phyloP scores from a whole-genome alignment of 495 filamentous ascomycete species.

The Cenococcum geophilum region DNA sequence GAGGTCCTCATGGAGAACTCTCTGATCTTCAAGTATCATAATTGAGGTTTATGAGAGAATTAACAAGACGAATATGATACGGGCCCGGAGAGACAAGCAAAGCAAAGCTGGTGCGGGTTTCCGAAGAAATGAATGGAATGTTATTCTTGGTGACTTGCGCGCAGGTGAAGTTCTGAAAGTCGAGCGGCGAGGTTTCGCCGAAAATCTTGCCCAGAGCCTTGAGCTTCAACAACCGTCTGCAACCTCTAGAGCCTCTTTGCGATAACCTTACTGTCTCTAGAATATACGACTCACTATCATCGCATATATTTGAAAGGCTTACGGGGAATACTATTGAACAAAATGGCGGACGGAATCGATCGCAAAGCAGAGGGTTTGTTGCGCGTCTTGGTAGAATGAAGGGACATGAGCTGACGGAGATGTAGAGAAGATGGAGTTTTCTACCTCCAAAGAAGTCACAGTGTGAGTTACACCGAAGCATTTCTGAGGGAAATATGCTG shows the following conservation, averaged over 20 bases:
- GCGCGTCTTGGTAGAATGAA: too few relatives aligned
- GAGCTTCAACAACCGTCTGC: neutral
- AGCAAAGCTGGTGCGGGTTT: too few relatives aligned
- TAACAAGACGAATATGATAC: too few relatives aligned
- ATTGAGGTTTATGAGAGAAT: neutral
- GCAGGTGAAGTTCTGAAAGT: too few relatives aligned
- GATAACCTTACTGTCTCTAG: neutral
- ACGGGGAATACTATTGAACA: slow-evolving; percentile 1
- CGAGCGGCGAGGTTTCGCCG: too few relatives aligned
- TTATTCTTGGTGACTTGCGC: too few relatives aligned
- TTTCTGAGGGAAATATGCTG: neutral
- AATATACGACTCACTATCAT: neutral
- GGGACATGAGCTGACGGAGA: neutral
- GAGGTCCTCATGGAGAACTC: slow-evolving; percentile 89
- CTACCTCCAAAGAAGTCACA: slow-evolving; percentile 93
- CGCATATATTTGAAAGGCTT: neutral
- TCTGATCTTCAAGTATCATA: slow-evolving; percentile 68
- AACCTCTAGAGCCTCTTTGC: neutral
- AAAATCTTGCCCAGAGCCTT: too few relatives aligned
- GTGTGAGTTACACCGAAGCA: slow-evolving; percentile 43
- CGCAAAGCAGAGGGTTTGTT: slow-evolving; percentile 70
- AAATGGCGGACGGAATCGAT: slow-evolving; percentile 93
- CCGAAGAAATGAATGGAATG: too few relatives aligned
- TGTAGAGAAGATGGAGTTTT: slow-evolving; percentile 90
- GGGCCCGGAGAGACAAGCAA: too few relatives aligned